Evolutionary conservation across 805 yeast genomes (phyloP).

Genomic region (Kuraishia cidri): DNA sequence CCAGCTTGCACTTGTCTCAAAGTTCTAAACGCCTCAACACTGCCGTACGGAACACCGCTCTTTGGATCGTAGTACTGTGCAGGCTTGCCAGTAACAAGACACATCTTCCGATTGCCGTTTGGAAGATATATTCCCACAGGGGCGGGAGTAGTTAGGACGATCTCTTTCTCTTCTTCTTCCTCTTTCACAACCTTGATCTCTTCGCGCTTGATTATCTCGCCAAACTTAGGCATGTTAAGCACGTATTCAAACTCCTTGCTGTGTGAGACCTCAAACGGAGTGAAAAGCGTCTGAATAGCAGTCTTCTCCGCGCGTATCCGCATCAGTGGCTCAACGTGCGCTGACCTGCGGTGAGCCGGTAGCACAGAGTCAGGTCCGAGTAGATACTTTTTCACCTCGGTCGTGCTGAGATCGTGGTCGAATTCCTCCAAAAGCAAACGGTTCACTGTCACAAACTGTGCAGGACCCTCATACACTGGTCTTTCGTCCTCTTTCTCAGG

Average conservation of each 20-base stretch:
- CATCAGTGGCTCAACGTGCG: conserved; percentile 42
- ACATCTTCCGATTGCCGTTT: conserved; percentile 55
- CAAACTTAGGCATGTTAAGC: conserved; percentile 50
- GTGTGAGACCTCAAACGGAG: conserved; percentile 5
- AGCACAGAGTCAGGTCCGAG: conserved; percentile 53
- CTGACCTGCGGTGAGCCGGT: conserved; percentile 43
- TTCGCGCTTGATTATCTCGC: conserved; percentile 35
- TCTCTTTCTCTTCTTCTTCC: conserved; percentile 34
- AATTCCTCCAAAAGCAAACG: conserved; percentile 45
- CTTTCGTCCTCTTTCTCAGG: conserved; percentile 1
- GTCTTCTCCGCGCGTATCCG: conserved; percentile 4
- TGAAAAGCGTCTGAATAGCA: conserved; percentile 6
- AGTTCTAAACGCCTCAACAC: conserved; percentile 71
- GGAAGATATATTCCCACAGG: conserved; percentile 69
- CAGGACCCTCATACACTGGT: conserved; percentile 54
- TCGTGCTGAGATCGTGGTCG: conserved; percentile 17
- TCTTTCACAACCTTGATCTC: conserved; percentile 33
- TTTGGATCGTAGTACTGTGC: conserved; percentile 85
- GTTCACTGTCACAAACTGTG: conserved; percentile 49
- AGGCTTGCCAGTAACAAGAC: conserved; percentile 70
- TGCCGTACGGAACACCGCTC: conserved; percentile 79
- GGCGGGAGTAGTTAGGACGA: conserved; percentile 55
- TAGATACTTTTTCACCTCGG: conserved; percentile 28
- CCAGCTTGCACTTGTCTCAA: conserved; percentile 46
- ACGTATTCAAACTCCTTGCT: conserved; percentile 28